A percentile compares a stretch with the other conserved stretches of the same genome.
Conservation (phyloP, 1,284 basidiomycete genomes). For the Naganishia liquefaciens region DNA sequence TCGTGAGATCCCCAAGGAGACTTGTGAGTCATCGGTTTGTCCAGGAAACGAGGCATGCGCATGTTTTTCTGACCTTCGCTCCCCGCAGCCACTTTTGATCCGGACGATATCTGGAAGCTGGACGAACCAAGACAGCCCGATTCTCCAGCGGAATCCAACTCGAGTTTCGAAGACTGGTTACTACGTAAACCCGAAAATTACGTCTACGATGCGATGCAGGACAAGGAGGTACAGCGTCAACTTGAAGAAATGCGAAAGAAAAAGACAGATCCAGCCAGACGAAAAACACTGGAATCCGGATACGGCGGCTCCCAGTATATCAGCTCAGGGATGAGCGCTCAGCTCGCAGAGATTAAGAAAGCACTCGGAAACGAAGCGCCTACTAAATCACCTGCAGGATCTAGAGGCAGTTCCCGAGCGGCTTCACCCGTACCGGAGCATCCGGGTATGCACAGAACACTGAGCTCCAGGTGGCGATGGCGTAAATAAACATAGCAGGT, state of each 20-base stretch:
- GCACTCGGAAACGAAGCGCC: slow-evolving; percentile 18
- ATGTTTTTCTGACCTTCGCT: background rate
- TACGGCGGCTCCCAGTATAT: slow-evolving; percentile 25
- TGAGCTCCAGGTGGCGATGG: slow-evolving; percentile 25
- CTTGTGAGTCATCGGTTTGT: slow-evolving; percentile 37
- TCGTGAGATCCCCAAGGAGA: slow-evolving; percentile 43
- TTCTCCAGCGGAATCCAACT: slow-evolving; percentile 30
- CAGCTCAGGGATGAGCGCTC: slow-evolving; percentile 3
- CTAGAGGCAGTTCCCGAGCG: slow-evolving; percentile 11
- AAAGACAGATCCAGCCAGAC: slow-evolving; percentile 7
- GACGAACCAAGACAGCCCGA: slow-evolving; percentile 20
- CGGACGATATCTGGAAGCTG: slow-evolving; percentile 48
- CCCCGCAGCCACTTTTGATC: slow-evolving; percentile 42
- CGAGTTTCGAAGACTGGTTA: slow-evolving; percentile 28
- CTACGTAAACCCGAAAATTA: slow-evolving; percentile 45
- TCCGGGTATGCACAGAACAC: slow-evolving; percentile 1
- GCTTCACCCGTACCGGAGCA: slow-evolving; percentile 20
- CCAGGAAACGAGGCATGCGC: background rate
- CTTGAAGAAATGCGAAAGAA: slow-evolving; percentile 21
- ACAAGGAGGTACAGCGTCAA: slow-evolving; percentile 38
- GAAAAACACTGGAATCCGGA: slow-evolving; percentile 23
- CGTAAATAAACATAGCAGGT: slow-evolving; percentile 7
- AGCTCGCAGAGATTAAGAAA: slow-evolving; percentile 18
- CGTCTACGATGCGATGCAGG: slow-evolving; percentile 53
- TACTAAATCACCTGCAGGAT: slow-evolving; percentile 17